Conservation (phyloP, 495 filamentous ascomycete genomes). For the Peziza echinospora region DNA sequence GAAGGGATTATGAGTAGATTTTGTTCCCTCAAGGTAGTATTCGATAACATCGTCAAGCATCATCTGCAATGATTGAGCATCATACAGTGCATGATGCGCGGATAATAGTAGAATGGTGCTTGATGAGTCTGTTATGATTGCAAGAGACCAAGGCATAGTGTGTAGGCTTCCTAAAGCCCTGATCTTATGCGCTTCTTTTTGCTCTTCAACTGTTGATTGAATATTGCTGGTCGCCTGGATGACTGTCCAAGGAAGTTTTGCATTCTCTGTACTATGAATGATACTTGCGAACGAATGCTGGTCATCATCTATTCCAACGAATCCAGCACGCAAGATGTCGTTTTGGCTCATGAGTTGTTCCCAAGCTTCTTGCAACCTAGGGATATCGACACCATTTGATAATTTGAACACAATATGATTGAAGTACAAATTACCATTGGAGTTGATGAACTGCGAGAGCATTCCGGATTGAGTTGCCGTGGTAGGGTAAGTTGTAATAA, state of each 20-base stretch:
- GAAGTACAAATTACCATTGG: slow-evolving; percentile 35
- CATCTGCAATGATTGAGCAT: slow-evolving; percentile 43
- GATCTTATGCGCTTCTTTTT: slow-evolving; percentile 2
- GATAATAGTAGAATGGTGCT: slow-evolving; percentile 26
- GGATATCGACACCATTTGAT: slow-evolving; percentile 20
- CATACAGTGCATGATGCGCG: slow-evolving; percentile 57
- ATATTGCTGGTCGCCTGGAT: not conserved
- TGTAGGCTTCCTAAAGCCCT: slow-evolving; percentile 6
- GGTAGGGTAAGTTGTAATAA: slow-evolving; percentile 31
- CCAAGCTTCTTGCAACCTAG: slow-evolving; percentile 35
- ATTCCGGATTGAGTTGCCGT: slow-evolving; percentile 43
- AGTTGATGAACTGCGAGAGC: slow-evolving; percentile 36
- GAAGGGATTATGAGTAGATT: slow-evolving; percentile 17
- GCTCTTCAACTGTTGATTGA: slow-evolving; percentile 6
- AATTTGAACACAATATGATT: slow-evolving; percentile 35
- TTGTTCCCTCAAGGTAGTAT: slow-evolving; percentile 18
- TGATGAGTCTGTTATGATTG: slow-evolving; percentile 12
- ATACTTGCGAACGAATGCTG: slow-evolving; percentile 45
- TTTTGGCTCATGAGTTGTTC: slow-evolving; percentile 25
- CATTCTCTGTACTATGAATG: slow-evolving; percentile 23
- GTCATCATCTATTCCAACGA: slow-evolving; percentile 36
- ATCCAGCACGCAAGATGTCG: slow-evolving; percentile 54
- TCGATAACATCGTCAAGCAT: slow-evolving; percentile 35
- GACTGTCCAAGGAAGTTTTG: slow-evolving; percentile 27
- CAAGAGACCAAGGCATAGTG: slow-evolving; percentile 28